Evolutionary conservation across 441 rosid genomes (phyloP).

Genomic region (Erodium texanum): DNA sequence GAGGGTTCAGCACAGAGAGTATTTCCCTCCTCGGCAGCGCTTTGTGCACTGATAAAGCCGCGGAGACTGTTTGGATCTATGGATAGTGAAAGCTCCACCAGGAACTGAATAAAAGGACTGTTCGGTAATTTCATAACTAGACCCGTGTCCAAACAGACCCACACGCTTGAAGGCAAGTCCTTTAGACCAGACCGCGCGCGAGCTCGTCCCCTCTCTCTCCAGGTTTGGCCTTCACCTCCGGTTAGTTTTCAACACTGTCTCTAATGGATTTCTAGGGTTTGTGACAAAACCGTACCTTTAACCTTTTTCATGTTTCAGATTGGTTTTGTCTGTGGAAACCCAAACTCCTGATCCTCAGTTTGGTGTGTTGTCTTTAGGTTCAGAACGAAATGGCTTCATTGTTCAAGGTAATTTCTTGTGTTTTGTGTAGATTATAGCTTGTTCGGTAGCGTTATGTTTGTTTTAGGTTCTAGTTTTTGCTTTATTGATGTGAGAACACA

Average conservation of each 20-base stretch:
- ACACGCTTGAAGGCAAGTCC: not conserved
- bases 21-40: not conserved
- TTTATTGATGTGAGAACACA: not conserved
- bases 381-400: slow-evolving; percentile 52
- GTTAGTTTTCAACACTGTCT: not conserved
- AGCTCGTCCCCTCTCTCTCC: not conserved
- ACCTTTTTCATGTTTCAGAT: not conserved
- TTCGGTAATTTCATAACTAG: not conserved
- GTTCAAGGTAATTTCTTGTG: slow-evolving; percentile 54
- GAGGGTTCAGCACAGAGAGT: not conserved
- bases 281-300: not conserved
- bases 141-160: slow-evolving; percentile 1
- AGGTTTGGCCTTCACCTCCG: not conserved
- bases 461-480: not conserved
- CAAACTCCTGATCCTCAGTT: not conserved
- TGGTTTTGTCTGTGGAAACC: not conserved
- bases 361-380: not conserved
- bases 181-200: not conserved
- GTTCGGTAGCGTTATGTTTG: not conserved
- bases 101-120: not conserved
- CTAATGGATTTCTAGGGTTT: slow-evolving; percentile 2
- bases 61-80: not conserved
- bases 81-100: not conserved
- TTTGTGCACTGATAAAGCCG: not conserved
- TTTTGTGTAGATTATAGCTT: not conserved